Evolutionary conservation across 345 rosid species (phyloP), one percentile per base, ranked within the genome.

Genomic region (Citrus sinensis): DNA sequence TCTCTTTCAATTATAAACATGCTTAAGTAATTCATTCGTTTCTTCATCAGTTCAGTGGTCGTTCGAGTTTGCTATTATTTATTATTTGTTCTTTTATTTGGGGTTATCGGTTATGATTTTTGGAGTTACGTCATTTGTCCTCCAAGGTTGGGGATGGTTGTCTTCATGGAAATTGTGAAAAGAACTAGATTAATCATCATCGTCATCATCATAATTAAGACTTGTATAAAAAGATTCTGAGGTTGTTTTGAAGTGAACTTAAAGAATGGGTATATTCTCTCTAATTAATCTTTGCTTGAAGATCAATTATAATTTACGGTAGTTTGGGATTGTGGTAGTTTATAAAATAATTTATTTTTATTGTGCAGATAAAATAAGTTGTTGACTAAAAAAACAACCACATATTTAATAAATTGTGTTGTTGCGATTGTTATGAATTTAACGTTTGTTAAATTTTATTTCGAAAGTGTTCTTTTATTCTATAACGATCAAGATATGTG

Each of bases 1-100:
- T 67, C 87, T 0, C 92, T 92, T 71, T 85, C 91, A n/a, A 84
- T 92, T 40, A 76, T 86, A 11, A 87, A 80, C 64, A 86, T 89
- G 87, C 25, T 71, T 9, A 2, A 20, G n/a, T 46, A 46, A 68
- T 81, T 60, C 73, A 46, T 35, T 68, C 20, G 62, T 10, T 39
- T 75, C 39, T 64, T 13, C 17, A 46, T 46, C 51, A 46, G 14
- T 46, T 13, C 14, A 46, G 51, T 3, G 51, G 51, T 46, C 51
- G 51, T 46, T 46, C 51, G 51, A 46, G 17, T 46, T 46, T 11
- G 51, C 51, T 46, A 11, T 46, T 46, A 3, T 46, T 42, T 42
- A 11, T 46, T 46, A 16, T 46, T 3, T 46, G 51, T 46, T 13
- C 51, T 46, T 46, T 46, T 3, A 46, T 46, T 3, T 46, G 4